Percentiles rank a stretch among this genome's conserved stretches.
phyloP scores from a whole-genome alignment of 208 protist genomes.

The Crithidia brevicula region DNA sequence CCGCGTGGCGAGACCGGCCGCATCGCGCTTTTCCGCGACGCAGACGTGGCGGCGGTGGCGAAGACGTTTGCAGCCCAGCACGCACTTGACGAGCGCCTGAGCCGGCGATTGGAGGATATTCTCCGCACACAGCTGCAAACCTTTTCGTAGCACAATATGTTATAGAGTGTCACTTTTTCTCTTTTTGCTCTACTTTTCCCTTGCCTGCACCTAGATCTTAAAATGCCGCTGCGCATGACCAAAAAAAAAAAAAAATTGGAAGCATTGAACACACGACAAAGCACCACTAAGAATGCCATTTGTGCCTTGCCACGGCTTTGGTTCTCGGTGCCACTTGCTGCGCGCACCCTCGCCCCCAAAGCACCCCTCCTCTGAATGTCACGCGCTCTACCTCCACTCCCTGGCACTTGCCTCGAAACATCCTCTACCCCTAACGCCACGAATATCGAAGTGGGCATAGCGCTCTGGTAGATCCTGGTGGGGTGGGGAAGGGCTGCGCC shows the following conservation, averaged over 20 bases:
- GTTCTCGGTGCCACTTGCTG: too few species aligned
- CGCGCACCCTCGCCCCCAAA: too few species aligned
- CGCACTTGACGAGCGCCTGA: slow-evolving; percentile 12
- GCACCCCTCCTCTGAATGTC: too few species aligned
- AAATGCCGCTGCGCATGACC: too few species aligned
- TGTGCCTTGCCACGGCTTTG: too few species aligned
- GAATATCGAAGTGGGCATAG: too few species aligned
- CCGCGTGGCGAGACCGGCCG: slow-evolving; percentile 13
- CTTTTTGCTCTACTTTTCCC: not conserved
- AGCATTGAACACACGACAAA: not conserved
- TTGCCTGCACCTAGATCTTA: not conserved
- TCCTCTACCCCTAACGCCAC: too few species aligned
- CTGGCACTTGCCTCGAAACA: too few species aligned
- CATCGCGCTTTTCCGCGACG: slow-evolving; percentile 23
- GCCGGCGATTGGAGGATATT: slow-evolving; percentile 22
- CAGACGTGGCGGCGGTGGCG: slow-evolving; percentile 14
- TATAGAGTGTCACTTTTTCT: not conserved
- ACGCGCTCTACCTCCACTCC: too few species aligned
- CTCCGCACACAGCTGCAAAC: slow-evolving; percentile 18
- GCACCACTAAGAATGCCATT: not conserved
- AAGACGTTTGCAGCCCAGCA: slow-evolving; percentile 18
- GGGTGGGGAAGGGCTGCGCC: too few species aligned
- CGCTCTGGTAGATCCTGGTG: too few species aligned
- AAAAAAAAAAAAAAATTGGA: not conserved
- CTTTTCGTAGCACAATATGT: not conserved